Evolutionary conservation across 495 filamentous ascomycete genomes (phyloP), one percentile per base, ranked within the genome.

Genomic region (Neohortaea acidophila): DNA sequence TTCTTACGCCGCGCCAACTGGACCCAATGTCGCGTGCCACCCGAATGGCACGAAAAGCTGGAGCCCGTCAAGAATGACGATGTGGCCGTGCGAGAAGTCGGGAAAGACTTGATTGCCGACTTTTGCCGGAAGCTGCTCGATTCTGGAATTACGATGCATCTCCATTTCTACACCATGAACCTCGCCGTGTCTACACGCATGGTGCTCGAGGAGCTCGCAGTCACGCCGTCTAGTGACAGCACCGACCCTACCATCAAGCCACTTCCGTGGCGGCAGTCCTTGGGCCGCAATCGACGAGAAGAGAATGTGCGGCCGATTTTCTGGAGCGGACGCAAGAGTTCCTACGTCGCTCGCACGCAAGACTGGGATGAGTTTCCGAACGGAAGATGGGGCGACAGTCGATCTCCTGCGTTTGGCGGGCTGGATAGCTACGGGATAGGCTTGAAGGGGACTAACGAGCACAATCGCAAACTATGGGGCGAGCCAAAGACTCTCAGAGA

Each of bases 161-260:
- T 99, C 44, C 91, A 99, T 60, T 99, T 99, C 72, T 99, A 99
- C 59, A 99, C 91, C 33, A 99, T 99, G 91, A 99, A 99, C 60
- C 67, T 99, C 10, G 87, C 84, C 4, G 83, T 92, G 55, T 81
- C 89, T 15, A 94, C 89, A 7, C 80, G 77, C 43, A 83, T 94
- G 72, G 79, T 94, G 22, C 69, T 99, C 18, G 84, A 96, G 47
- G 85, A 93, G 54, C 63, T 99, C 11, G 68, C 74, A 21, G 70
- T 94, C 54, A 61, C 77, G 33, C 86, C 86, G 1, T 17, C 41
- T 1, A 22, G 24, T 9, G 81, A 85, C 9, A 62, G 73, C 2
- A 65, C 73, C 30, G 74, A 80, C 25, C 84, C 84, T 11, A 65
- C 79, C 32, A 84, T 85, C 54, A 82, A 84, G 50, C 62, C 83